These are phyloP conservation scores for Colletotrichum sp. DNA, from an alignment of 2,329 filamentous ascomycete species.

Conservation along the genomic window DNA sequence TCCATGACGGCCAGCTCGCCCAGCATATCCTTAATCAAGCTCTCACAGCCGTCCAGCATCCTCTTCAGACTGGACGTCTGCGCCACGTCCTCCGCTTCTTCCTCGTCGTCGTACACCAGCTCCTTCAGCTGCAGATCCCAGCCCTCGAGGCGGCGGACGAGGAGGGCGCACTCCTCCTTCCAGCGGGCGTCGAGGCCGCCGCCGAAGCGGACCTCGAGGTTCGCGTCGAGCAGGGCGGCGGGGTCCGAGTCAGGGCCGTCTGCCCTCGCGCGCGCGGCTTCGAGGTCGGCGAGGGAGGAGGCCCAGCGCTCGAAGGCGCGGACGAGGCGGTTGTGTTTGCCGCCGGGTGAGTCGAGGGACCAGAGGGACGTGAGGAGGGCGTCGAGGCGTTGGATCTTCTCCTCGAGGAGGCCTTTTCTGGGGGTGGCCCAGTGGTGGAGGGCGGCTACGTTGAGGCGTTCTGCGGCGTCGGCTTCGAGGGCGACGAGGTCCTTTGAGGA, in stretches of 20 bases:
- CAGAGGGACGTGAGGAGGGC: constrained; percentile 62
- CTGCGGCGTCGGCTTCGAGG: constrained; percentile 48
- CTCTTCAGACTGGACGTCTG: constrained; percentile 44
- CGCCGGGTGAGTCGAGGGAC: constrained; percentile 59
- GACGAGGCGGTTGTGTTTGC: constrained; percentile 60
- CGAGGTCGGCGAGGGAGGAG: constrained; percentile 49
- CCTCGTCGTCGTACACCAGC: constrained; percentile 32
- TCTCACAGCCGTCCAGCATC: constrained; percentile 52
- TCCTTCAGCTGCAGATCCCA: constrained; percentile 55
- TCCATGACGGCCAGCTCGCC: constrained; percentile 68
- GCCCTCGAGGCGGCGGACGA: constrained; percentile 59
- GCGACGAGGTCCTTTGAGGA: constrained; percentile 38
- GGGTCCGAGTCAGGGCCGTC: constrained; percentile 33
- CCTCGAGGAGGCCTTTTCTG: constrained; percentile 45
- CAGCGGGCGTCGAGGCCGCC: constrained; percentile 61
- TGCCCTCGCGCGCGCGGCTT: constrained; percentile 45
- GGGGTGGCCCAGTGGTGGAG: constrained; percentile 54
- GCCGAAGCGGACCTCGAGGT: constrained; percentile 52
- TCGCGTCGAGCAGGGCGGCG: constrained; percentile 31
- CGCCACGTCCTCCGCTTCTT: constrained; percentile 6
- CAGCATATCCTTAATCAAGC: constrained; percentile 63
- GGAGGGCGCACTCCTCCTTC: constrained; percentile 60
- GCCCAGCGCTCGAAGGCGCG: constrained; percentile 67
- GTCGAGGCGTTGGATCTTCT: constrained; percentile 63
- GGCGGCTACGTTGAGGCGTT: constrained; percentile 56